Evolutionary conservation across 257 asterid genomes (phyloP).

Genomic region (Solanum pimpinellifolium): DNA sequence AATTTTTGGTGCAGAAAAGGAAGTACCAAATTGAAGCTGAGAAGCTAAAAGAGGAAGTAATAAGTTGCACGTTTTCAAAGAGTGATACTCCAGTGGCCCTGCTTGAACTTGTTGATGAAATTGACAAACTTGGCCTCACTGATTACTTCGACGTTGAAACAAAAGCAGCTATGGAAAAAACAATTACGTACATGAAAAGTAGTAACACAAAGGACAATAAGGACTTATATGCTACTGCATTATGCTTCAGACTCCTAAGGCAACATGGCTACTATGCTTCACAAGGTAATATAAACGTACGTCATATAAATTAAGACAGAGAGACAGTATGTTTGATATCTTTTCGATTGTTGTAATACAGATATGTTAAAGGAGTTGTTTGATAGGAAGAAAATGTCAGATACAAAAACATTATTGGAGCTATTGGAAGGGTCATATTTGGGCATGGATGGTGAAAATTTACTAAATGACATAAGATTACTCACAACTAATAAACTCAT

Average conservation of each 20-base stretch:
- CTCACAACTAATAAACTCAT: background rate
- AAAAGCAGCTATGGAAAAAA: background rate
- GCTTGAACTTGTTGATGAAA: background rate
- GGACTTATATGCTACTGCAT: conserved; percentile 17
- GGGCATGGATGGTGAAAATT: conserved; percentile 21
- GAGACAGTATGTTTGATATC: background rate
- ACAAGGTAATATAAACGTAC: conserved; percentile 12
- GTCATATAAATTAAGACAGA: background rate
- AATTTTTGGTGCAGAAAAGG: conserved; percentile 14
- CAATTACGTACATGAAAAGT: background rate
- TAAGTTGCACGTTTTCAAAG: background rate
- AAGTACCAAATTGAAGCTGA: conserved; percentile 13
- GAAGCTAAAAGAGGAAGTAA: conserved; percentile 28
- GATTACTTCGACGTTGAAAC: conserved; percentile 34
- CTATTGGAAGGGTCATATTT: conserved; percentile 39
- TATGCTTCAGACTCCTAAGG: conserved; percentile 38
- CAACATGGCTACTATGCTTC: conserved; percentile 37
- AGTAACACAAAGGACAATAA: background rate
- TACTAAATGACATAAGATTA: conserved; percentile 11
- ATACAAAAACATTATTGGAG: conserved; percentile 12
- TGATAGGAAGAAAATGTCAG: background rate
- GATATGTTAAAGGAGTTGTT: conserved; percentile 5
- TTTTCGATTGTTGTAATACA: background rate
- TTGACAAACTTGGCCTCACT: conserved; percentile 9
- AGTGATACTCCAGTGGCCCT: background rate